A percentile compares a stretch with the other conserved stretches of the same genome.
Conservation (phyloP, 352 stramenopile species). For the Blastocystis sp. region DNA sequence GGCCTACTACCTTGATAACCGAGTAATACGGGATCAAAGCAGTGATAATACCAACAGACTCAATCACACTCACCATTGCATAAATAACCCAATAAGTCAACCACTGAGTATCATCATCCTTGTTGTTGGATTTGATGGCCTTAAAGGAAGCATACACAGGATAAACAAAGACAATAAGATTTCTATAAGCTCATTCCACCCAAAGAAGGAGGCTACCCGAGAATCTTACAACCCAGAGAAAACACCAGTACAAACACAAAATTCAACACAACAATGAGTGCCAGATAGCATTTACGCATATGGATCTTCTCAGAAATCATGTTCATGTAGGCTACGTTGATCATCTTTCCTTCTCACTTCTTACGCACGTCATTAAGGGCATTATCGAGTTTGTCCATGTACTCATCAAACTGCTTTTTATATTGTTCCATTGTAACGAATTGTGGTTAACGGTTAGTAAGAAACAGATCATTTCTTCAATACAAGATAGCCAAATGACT, state of each 20-base stretch:
- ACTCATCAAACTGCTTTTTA: neutral
- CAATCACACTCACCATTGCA: neutral
- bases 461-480: slow-evolving; percentile 30
- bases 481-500: slow-evolving; percentile 42
- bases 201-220: neutral
- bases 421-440: slow-evolving; percentile 32
- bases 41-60: slow-evolving; percentile 14
- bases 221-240: neutral
- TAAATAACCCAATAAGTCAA: slow-evolving; percentile 74
- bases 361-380: slow-evolving; percentile 24
- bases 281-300: slow-evolving; percentile 44
- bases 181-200: slow-evolving; percentile 45
- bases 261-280: neutral
- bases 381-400: slow-evolving; percentile 39
- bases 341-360: neutral
- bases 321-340: slow-evolving; percentile 27
- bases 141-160: slow-evolving; percentile 80
- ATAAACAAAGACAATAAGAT: slow-evolving; percentile 78
- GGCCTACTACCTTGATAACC: neutral
- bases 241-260: neutral
- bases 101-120: slow-evolving; percentile 76
- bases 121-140: slow-evolving; percentile 72
- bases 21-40: slow-evolving; percentile 27
- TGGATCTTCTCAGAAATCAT: slow-evolving; percentile 17
- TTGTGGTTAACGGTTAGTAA: slow-evolving; percentile 1